Conservation (phyloP, 1,139 yeast genomes). For the Candida pseudoviswanathii region DNA sequence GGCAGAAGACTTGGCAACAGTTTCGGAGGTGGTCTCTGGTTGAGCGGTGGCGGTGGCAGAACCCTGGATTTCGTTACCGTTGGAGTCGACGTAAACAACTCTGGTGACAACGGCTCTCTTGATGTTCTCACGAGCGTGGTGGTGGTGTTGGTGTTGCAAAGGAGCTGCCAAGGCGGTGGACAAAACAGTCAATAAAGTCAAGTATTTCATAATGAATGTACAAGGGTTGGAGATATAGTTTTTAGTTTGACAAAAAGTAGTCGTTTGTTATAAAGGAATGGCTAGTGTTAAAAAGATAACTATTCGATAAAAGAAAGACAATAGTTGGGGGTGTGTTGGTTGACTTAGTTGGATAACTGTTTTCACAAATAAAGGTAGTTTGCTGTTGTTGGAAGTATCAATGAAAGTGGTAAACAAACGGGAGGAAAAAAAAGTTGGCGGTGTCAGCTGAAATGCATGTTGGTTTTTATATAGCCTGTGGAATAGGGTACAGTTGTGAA, state of each 20-base stretch:
- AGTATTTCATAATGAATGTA: constrained; percentile 6
- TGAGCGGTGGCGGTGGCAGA: constrained; percentile 14
- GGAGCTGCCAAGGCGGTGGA: constrained; percentile 34
- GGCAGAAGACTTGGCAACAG: not conserved
- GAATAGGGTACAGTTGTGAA: not conserved
- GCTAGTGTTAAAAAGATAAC: not conserved
- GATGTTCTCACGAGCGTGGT: constrained; percentile 14
- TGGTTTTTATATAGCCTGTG: not conserved
- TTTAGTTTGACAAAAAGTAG: not conserved
- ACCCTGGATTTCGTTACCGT: constrained; percentile 45
- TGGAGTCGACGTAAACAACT: constrained; percentile 75
- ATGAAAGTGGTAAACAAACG: not conserved
- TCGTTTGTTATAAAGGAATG: constrained; percentile 1
- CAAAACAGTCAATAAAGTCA: constrained; percentile 23
- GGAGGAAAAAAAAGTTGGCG: not conserved
- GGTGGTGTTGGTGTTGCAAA: constrained; percentile 35
- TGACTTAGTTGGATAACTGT: not conserved
- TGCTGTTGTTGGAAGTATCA: not conserved
- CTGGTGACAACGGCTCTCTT: constrained; percentile 81
- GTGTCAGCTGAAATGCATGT: not conserved
- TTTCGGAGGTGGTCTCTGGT: not conserved
- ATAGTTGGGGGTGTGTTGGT: constrained; percentile 1
- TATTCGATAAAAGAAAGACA: constrained; percentile 5
- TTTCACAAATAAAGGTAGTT: not conserved
- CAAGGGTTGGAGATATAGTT: not conserved